Evolutionary conservation across 1,284 basidiomycete species (phyloP), one percentile per base, ranked within the genome.

Genomic region (Trametes sp.): DNA sequence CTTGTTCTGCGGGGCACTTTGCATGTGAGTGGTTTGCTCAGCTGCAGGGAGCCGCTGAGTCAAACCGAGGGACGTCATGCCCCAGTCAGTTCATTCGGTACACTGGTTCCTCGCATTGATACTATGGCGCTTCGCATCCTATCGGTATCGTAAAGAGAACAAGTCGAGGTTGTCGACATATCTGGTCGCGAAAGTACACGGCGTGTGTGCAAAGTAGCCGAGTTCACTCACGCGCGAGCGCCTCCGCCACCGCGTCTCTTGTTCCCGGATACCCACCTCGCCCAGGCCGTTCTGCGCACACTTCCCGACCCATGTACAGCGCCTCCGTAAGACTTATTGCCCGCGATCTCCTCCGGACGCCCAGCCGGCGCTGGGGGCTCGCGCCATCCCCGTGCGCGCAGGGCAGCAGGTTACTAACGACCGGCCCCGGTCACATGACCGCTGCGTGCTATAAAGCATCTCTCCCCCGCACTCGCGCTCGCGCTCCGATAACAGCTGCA

Each of bases 391-490:
- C 38, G 38, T 16, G 45, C 35, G 38, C 41, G 9, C 61, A 50
- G 53, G 56, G 61, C 31, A 50, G 54, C n/a, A 61, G 65, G 62
- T 64, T 62, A 66, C 65, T 63, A 66, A 66, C 65, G 54, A 63
- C 62, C 31, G 48, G 51, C 31, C 45, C 54, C 26, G 41, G 59
- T 66, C 65, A 66, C 63, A 63, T 66, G 65, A 66, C 59, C 49
- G 21, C 7, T 23, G 21, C 38, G 29, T 45, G 53, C 36, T 62
- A 57, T 64, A 66, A 63, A 57, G 50, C 48, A 48, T 2, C 56
- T 33, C 35, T 38, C 31, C 26, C 58, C 28, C 41, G 53, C 42
- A 38, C 38, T 48, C 41, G 35, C 48, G 21, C 38, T 48, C 41
- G 35, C 48, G 21, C 36, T 41, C 33, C 48, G 51, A 54, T 49